Evolutionary conservation across 108 stramenopile genomes (phyloP), one percentile per base, ranked within the genome.

Genomic region (Cyclotella kingstonii): DNA sequence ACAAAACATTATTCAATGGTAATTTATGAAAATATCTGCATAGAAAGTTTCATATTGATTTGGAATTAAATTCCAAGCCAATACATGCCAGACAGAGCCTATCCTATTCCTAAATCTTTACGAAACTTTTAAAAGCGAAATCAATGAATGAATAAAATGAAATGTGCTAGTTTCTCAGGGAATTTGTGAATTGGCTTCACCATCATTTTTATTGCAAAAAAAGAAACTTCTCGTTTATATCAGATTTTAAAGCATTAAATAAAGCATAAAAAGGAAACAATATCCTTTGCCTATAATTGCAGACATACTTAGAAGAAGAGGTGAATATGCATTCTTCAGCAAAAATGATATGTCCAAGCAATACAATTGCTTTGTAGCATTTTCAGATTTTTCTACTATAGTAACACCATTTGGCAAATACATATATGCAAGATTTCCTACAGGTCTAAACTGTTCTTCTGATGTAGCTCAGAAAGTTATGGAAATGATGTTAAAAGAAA

Each of bases 391-490:
- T 18, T 60, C 60, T 41, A 56, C 54, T 0, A 62, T 66, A 7
- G 54, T 40, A 5, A 68, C 67, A 5, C 75, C 75, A 11, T 76
- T 69, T 39, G 68, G 68, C 8, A 63, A 57, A 7, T 76, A 59
- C 56, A 46, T 41, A 9, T 62, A 62, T 42, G 0, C 12, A n/a
- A 11, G 68, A 14, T 42, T 76, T 54, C 25, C 47, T 4, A 48
- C 27, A 27, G 47, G 47, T 27, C 47, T 48, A 6, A 39, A 30
- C 2, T 42, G 54, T 10, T 45, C 61, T 21, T 55, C 68, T 15
- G 79, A 80, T 36, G 38, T 57, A n/a, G 75, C 71, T 0, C 80
- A 81, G 42, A 40, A 57, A 28, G 47, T 49, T 10, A 68, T 72
- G 51, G 70, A 80, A 62, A 44, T 62, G 2, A 29, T 80, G 9